A percentile compares a stretch with the other conserved stretches of the same genome.
Evolutionary conservation across 805 yeast genomes (phyloP).

Genomic region (Candida coquimbonensis): DNA sequence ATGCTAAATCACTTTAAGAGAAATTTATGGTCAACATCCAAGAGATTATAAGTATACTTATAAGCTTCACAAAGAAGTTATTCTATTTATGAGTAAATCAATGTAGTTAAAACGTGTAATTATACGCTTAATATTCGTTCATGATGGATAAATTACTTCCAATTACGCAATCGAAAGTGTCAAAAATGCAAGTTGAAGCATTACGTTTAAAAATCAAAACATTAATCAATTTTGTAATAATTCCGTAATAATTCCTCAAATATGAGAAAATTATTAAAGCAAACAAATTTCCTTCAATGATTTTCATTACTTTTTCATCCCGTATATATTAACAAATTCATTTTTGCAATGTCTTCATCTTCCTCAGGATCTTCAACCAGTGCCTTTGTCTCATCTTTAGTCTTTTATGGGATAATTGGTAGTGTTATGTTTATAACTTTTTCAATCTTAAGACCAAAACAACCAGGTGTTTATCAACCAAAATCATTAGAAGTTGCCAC

Average conservation of each 20-base stretch:
- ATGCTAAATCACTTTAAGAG: too few species aligned
- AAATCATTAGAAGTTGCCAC: conserved; percentile 53
- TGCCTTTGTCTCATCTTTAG: conserved; percentile 68
- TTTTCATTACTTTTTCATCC: too few species aligned
- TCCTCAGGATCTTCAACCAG: conserved; percentile 49
- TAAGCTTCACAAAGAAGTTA: too few species aligned
- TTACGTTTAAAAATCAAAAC: neutral
- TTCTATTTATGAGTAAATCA: too few species aligned
- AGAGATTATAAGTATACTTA: too few species aligned
- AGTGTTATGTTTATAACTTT: conserved; percentile 56
- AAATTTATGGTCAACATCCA: too few species aligned
- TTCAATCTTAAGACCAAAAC: conserved; percentile 52
- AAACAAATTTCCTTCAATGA: neutral
- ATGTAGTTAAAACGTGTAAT: too few species aligned
- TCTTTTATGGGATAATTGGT: conserved; percentile 55
- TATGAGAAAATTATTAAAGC: too few species aligned
- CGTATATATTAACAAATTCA: too few species aligned
- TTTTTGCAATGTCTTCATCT: neutral
- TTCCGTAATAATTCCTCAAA: too few species aligned
- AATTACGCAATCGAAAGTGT: neutral
- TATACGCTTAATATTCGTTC: too few species aligned
- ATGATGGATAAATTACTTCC: too few species aligned
- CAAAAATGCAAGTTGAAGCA: neutral
- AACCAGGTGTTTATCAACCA: conserved; percentile 76
- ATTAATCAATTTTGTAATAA: neutral